phyloP scores from a whole-genome alignment of 2,329 filamentous ascomycete genomes.

The Metarhizium guizhouense region DNA sequence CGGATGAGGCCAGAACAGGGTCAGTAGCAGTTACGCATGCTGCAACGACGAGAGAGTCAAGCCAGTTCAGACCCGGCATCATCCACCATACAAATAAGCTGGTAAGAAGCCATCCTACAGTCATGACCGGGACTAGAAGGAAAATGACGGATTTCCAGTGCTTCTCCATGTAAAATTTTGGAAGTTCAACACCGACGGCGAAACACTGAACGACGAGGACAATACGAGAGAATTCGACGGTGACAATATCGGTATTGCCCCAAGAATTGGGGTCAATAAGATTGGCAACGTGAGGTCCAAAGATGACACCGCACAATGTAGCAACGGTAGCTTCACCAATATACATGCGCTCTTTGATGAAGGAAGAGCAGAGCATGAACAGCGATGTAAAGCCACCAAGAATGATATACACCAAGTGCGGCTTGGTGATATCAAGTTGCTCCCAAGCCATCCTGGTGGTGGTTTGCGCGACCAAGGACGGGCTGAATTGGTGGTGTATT shows the following conservation, averaged over 20 bases:
- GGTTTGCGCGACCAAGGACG: neutral
- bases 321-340: slow-evolving; percentile 97
- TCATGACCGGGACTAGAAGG: slow-evolving; percentile 92
- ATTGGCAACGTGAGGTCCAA: slow-evolving; percentile 75
- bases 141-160: slow-evolving; percentile 92
- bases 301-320: slow-evolving; percentile 79
- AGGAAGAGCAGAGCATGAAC: slow-evolving; percentile 96
- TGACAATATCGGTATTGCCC: slow-evolving; percentile 80
- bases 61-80: slow-evolving; percentile 69
- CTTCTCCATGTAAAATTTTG: slow-evolving; percentile 92
- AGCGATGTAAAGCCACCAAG: slow-evolving; percentile 93
- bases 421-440: slow-evolving; percentile 78
- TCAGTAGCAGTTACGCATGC: slow-evolving; percentile 97
- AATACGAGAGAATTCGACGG: slow-evolving; percentile 80
- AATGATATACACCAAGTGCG: slow-evolving; percentile 97
- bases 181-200: slow-evolving; percentile 82
- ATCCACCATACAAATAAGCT: slow-evolving; percentile 95
- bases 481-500: neutral
- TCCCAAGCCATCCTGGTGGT: slow-evolving; percentile 59
- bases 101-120: slow-evolving; percentile 86
- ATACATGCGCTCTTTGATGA: slow-evolving; percentile 97
- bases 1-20: slow-evolving; percentile 91
- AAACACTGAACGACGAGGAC: slow-evolving; percentile 90
- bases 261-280: slow-evolving; percentile 68
- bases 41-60: slow-evolving; percentile 78